Conservation (phyloP, 306 rosid genomes). For the Lupinus albus region DNA sequence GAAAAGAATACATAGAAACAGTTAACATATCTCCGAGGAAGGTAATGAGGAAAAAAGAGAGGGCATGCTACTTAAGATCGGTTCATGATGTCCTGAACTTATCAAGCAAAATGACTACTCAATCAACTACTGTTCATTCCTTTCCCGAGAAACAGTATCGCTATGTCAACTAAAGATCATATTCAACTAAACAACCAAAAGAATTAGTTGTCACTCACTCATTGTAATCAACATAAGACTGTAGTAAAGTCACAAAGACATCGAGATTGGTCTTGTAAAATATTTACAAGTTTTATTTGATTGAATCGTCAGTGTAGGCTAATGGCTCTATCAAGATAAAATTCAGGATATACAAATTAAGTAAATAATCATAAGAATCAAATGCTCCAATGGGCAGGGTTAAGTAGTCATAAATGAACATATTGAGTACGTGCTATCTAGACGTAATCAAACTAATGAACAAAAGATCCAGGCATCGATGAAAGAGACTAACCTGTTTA, state of each 20-base stretch:
- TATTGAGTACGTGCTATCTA: neutral
- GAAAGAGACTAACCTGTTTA: conserved; percentile 63
- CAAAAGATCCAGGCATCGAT: neutral
- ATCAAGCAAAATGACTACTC: neutral
- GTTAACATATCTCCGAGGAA: conserved; percentile 11
- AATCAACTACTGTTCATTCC: neutral
- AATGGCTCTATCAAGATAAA: conserved; percentile 12
- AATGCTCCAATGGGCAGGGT: neutral
- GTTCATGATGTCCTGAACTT: conserved; percentile 18
- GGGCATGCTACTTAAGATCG: conserved; percentile 2
- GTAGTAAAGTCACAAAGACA: conserved; percentile 3
- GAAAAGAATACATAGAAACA: conserved; percentile 37
- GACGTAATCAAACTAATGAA: conserved; percentile 6
- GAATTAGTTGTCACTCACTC: neutral
- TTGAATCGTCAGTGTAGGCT: conserved; percentile 5
- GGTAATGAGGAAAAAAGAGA: neutral
- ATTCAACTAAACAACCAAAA: conserved; percentile 15
- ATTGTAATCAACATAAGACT: conserved; percentile 3
- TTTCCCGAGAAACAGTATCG: conserved; percentile 22
- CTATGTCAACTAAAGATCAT: conserved; percentile 22
- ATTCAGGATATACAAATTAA: conserved; percentile 2
- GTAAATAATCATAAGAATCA: neutral
- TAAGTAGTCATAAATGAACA: conserved; percentile 8
- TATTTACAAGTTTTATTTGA: conserved; percentile 23
- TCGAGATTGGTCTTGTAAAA: conserved; percentile 22